A percentile compares a stretch with the other conserved stretches of the same genome.
phyloP scores from a whole-genome alignment of 495 filamentous ascomycete species.

The Tuber brumale region DNA sequence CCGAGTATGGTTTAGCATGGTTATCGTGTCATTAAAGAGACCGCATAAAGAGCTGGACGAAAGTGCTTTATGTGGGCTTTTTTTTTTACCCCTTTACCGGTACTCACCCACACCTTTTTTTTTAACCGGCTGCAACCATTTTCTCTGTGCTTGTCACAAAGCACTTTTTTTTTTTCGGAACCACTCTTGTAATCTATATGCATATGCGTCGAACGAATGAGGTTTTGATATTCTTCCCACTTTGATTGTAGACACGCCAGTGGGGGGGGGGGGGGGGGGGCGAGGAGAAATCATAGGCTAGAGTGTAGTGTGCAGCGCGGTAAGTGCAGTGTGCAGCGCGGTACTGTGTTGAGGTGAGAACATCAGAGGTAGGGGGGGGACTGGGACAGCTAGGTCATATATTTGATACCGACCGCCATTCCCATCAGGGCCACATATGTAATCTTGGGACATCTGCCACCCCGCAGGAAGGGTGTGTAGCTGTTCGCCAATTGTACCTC shows the following conservation, averaged over 20 bases:
- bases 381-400: background rate
- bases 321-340: too few relatives aligned
- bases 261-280: background rate
- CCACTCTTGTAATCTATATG: background rate
- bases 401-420: background rate
- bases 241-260: background rate
- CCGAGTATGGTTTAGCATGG: background rate
- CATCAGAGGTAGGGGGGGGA: background rate
- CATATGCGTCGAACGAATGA: background rate
- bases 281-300: background rate
- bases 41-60: background rate
- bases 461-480: background rate
- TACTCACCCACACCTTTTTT: background rate
- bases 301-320: background rate
- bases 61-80: background rate
- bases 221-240: background rate
- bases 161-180: conserved; percentile 1
- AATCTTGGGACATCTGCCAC: background rate
- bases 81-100: background rate
- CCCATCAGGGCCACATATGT: background rate
- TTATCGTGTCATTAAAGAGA: background rate
- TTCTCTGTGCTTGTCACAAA: background rate
- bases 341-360: background rate
- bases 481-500: background rate
- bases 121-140: background rate